Evolutionary conservation across 2,329 filamentous ascomycete species (phyloP), one percentile per base, ranked within the genome.

Genomic region (Aspergillus awamori): DNA sequence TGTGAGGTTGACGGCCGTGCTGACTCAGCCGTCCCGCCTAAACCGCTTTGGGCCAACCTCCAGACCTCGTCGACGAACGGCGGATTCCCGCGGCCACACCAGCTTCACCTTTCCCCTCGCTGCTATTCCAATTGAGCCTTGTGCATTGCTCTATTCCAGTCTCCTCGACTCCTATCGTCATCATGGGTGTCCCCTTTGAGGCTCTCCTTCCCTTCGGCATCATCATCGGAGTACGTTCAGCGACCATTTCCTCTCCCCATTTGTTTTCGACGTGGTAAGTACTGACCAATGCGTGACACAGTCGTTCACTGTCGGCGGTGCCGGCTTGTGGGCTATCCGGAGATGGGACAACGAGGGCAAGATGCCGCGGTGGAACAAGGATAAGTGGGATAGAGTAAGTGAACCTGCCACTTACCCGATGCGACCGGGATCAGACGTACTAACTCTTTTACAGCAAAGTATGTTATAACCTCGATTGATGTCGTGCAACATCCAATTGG

Each of bases 151-250:
- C 57, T 53, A 38, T 41, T 54, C 20, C 45, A 56, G 10, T 24
- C 53, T 38, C n/a, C 53, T 57, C 38, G 33, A 47, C 54, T 43
- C 53, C 43, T 64, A 22, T 53, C 51, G 51, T 55, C 66, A 67
- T 65, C 66, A 88, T 88, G 87, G 86, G 85, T 76, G 84, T 89
- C 64, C 87, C 87, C 48, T 89, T 89, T 75, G 87, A 89, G 79
- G 83, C 86, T 67, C 76, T 89, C 67, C 72, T 89, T 69, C 86
- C 86, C 53, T 88, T 88, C 74, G 86, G 81, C 68, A 84, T 89
- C 73, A 86, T 87, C 77, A 77, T 86, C 58, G 82, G 76, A 73
- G 86, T 88, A 83, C 64, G 84, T 78, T 33, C 39, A 56, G 45
- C 54, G 63, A 59, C 61, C 64, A 56, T 64, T 20, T 39, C 39